Base-by-base conservation (phyloP, 78 protist genomes). In the Diacronema lutheri region DNA sequence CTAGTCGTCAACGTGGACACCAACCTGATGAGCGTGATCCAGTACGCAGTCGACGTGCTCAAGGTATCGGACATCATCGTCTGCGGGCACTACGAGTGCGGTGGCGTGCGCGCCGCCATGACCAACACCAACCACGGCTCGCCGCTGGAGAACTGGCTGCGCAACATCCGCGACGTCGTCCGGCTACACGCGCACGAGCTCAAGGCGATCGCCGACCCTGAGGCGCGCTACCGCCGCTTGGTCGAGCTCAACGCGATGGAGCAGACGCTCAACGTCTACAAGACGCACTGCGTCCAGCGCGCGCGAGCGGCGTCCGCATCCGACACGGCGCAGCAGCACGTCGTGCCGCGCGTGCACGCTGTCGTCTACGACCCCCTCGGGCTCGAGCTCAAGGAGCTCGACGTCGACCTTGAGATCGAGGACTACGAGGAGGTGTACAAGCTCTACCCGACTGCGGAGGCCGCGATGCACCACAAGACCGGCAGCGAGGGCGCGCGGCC, bases 21-120 rank as follows among this genome's bases (percentile, higher is more conserved):
- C 62, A 96, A 93, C 78, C 55, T 80, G 66, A 80, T 86, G 19
- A 83, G 96, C 1, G 96, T 89, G 29, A 72, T 96, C 13, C 93
- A 90, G 68, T 96, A 91, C 76, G 98, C 96, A 0, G 93, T 96
- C 1, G 93, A 89, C 38, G 79, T 86, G 23, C 93, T 96, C n/a
- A 50, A 87, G 68, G 96, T 95, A 58, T 85, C 81, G 73, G 96
- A 96, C 87, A 88, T 96, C 74, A 85, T 93, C 56, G 93, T 96
- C 64, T 92, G 94, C 80, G 98, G 98, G 13, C 98, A 96, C 87
- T 94, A 96, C 84, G 93, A 90, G 50, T 94, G 96, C 86, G 96
- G 96, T 55, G 96, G 93, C 26, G 88, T 94, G 46, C 62, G 62
- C 9, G 92, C 92, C 33, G 89, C 91, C 6, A 40, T 89, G 44